Percentiles rank a stretch among this genome's conserved stretches.
Conservation (phyloP, 768 basidiomycete genomes). For the Leucosporidium creatinivorum region DNA sequence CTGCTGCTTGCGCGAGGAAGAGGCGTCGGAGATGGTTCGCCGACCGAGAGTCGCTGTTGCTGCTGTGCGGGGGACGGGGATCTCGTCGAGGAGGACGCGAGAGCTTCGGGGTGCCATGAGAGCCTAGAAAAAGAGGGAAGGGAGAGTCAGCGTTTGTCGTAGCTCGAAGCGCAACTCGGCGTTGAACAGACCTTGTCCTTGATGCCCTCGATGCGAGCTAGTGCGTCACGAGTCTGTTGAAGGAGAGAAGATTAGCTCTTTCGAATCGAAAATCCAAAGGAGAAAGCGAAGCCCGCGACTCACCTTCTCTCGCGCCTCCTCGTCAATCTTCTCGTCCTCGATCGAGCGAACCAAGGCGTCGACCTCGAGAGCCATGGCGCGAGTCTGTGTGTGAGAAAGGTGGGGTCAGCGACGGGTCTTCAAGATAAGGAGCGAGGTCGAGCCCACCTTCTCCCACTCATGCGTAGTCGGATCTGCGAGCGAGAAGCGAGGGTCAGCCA, state of each 20-base stretch:
- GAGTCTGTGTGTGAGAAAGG: constrained; percentile 49
- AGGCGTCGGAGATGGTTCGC: constrained; percentile 5
- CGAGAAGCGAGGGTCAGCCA: too few relatives aligned
- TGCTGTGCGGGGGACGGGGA: constrained; percentile 32
- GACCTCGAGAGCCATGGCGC: constrained; percentile 94
- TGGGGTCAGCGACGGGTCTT: not conserved
- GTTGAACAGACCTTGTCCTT: constrained; percentile 63
- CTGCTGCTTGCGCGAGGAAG: not conserved
- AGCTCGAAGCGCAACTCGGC: not conserved
- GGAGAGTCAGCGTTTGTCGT: not conserved
- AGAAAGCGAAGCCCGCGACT: not conserved
- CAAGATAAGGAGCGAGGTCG: not conserved
- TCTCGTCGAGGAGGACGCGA: constrained; percentile 75
- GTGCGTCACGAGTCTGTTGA: constrained; percentile 67
- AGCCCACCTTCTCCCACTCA: constrained; percentile 63
- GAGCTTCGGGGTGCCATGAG: constrained; percentile 84
- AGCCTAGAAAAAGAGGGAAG: constrained; percentile 33
- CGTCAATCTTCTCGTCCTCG: constrained; percentile 95
- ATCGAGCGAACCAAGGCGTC: constrained; percentile 93
- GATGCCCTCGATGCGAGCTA: constrained; percentile 91
- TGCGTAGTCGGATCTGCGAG: constrained; percentile 56
- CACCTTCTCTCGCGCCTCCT: constrained; percentile 81
- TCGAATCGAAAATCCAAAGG: not conserved
- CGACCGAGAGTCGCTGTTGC: not conserved
- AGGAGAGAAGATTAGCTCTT: not conserved